Evolutionary conservation across 2,329 filamentous ascomycete genomes (phyloP), one percentile per base, ranked within the genome.

Genomic region (Calycina marina): DNA sequence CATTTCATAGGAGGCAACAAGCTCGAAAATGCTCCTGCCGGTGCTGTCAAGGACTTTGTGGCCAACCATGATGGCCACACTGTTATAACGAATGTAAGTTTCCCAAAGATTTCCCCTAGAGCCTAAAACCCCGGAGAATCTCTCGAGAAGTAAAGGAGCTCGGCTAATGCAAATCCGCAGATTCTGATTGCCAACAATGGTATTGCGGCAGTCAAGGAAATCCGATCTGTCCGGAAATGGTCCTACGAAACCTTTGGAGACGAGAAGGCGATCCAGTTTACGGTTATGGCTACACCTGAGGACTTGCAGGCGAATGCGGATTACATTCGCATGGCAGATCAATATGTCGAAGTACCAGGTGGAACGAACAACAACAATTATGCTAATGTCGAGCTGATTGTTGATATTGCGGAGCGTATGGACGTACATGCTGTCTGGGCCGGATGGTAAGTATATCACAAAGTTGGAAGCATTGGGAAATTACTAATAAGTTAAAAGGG

Each of bases 361-460:
- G 90, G 90, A 54, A 98, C 90, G 41, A 98, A 98, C 67, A 98
- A 98, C 71, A 93, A 98, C 77, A 98, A 98, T 62, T 98, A 98
- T 61, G 90, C 90, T 62, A 98, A 98, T 57, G 90, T 98, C 39
- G 90, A 98, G 65, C 69, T 98, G 56, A 98, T 98, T 59, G 90
- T 98, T 45, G 90, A 98, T 64, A 76, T 98, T 55, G 90, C 90
- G 15, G 90, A 98, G 69, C 84, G 90, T 41, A 96, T 94, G 85
- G 75, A 88, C 50, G 90, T 98, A 39, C 90, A 98, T 54, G 90
- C 90, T 38, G 90, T 98, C 11, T 98, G 90, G 90, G 90, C 90
- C 49, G 90, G 90, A 68, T 98, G 90, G 86, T 90, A 61, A 67
- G 78, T 51, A 25, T 32, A 31, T 24, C 8, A n/a, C n/a, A n/a